phyloP scores from a whole-genome alignment of 2,329 filamentous ascomycete genomes.

The Phyllosticta ampelicida region DNA sequence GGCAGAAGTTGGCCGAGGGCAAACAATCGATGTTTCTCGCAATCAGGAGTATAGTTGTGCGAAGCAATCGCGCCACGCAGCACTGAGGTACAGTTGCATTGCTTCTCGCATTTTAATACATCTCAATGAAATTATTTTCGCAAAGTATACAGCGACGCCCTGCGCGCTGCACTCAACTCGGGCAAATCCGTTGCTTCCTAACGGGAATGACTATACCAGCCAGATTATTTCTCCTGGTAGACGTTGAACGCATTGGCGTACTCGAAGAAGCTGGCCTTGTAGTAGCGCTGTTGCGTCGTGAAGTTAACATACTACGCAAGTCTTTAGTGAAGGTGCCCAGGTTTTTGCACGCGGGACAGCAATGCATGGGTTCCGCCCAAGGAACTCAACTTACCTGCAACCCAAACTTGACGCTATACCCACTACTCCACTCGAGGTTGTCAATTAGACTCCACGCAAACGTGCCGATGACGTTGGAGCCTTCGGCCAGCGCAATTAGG shows the following conservation, averaged over 20 bases:
- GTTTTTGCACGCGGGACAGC: not conserved
- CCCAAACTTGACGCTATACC: conserved; percentile 23
- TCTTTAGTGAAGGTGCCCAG: conserved; percentile 40
- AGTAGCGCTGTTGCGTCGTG: conserved; percentile 25
- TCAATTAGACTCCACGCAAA: conserved; percentile 29
- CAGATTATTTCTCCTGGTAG: not conserved
- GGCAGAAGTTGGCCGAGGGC: too few relatives aligned
- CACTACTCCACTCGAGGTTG: conserved; percentile 22
- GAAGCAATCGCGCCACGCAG: too few relatives aligned
- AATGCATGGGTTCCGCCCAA: too few relatives aligned
- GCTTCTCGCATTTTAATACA: too few relatives aligned
- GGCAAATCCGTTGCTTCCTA: too few relatives aligned
- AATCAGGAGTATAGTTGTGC: too few relatives aligned
- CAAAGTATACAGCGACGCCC: too few relatives aligned
- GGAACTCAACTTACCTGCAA: not conserved
- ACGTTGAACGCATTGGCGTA: conserved; percentile 34
- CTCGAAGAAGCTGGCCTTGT: conserved; percentile 30
- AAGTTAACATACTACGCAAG: conserved; percentile 35
- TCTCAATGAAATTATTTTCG: too few relatives aligned
- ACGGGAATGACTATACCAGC: too few relatives aligned
- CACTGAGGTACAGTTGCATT: too few relatives aligned
- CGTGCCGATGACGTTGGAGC: conserved; percentile 31
- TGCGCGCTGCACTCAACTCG: too few relatives aligned
- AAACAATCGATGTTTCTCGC: too few relatives aligned
- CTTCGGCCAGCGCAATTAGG: conserved; percentile 25